Base-by-base conservation (phyloP, 2,329 filamentous ascomycete species). In the Calonectria henricotiae region DNA sequence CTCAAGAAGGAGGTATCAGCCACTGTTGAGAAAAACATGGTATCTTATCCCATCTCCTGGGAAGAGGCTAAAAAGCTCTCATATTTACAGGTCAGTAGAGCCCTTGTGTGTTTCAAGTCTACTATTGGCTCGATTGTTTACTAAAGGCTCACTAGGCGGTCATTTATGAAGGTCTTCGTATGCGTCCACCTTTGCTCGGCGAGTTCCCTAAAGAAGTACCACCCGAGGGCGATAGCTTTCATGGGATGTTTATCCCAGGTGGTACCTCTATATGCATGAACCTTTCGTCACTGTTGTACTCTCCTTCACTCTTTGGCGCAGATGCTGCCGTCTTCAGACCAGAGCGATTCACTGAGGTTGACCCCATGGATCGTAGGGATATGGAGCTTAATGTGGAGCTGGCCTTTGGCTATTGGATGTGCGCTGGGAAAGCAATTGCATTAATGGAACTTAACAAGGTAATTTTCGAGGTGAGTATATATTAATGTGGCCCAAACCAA, bases 231-330 rank as follows among this genome's bases (percentile, higher is more conserved):
- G 49, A 54, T 23, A 54, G 27, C 30, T 54, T 20, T 20, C 49
- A 54, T 20, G 49, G 30, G 13, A 54, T 8, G 9, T 54, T 23
- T 37, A 54, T 54, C n/a, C 49, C 49, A 11, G 49, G 11, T 6
- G 49, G 49, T 23, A 54, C 49, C 20, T 12, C 30, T 17, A 54
- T 54, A 54, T 54, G 49, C 49, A 54, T 54, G 49, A 54, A 54
- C n/a, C 6, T 54, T 13, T 54, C 49, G 4, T 54, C 49, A 17
- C 30, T 54, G 7, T 15, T 54, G n/a, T 4, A 3, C 9, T 54
- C 49, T 15, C 23, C 7, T 1, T 4, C n/a, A 15, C 30, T 54
- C 0, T 54, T 54, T 13, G 49, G 49, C 2, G 17, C 17, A 37
- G 49, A 54, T 54, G 49, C 49, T 1, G 49, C 12, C 6, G 17